A percentile compares a stretch with the other conserved stretches of the same genome.
Evolutionary conservation across 345 rosid genomes (phyloP).

Genomic region (Euphorbia peplus): DNA sequence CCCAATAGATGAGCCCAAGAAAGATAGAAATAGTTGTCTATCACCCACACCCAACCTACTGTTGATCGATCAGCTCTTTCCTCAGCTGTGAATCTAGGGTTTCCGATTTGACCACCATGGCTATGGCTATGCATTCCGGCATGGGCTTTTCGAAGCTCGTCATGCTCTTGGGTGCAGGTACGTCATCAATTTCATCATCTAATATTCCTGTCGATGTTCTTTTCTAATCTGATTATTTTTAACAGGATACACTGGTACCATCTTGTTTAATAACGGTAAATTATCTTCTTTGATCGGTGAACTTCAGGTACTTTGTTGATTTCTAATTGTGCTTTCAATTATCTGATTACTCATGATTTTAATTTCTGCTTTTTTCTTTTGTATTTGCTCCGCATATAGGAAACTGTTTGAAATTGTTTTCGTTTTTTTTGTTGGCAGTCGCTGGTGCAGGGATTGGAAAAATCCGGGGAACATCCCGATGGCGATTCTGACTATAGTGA

Average conservation of each 20-base stretch:
- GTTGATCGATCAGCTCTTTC: not conserved
- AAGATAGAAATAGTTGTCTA: too few species aligned
- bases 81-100: constrained; percentile 6
- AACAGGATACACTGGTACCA: constrained; percentile 74
- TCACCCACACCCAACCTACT: too few species aligned
- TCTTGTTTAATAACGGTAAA: constrained; percentile 76
- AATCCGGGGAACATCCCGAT: constrained; percentile 48
- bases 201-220: not conserved
- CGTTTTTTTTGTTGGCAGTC: constrained; percentile 32
- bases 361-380: not conserved
- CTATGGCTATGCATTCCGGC: constrained; percentile 83
- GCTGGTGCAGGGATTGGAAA: constrained; percentile 55
- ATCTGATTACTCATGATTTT: not conserved
- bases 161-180: constrained; percentile 80
- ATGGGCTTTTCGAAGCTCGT: constrained; percentile 65
- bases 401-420: not conserved
- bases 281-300: constrained; percentile 73
- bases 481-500: constrained; percentile 57
- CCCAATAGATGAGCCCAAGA: not conserved
- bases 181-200: not conserved
- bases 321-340: not conserved
- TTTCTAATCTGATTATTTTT: not conserved
- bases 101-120: not conserved
- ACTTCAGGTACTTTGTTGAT: constrained; percentile 49
- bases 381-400: not conserved